Evolutionary conservation across 2,329 filamentous ascomycete genomes (phyloP).

Genomic region (Ceratocystis alfenasii): DNA sequence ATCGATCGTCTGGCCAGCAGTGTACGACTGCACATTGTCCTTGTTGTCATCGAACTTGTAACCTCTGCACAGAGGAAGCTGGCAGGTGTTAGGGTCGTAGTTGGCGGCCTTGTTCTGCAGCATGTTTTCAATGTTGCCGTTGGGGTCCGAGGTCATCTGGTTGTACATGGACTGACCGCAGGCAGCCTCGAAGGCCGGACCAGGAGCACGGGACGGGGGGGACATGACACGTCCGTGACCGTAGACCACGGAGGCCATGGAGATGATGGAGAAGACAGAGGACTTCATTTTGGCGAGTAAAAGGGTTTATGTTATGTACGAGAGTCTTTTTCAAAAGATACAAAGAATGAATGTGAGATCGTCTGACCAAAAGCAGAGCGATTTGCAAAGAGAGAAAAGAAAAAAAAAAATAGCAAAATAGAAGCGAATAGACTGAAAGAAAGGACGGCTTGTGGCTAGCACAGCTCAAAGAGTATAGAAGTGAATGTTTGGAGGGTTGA

Average conservation of each 20-base stretch:
- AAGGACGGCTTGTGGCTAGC: conserved; percentile 18
- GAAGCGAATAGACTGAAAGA: conserved; percentile 11
- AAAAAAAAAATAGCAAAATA: not conserved
- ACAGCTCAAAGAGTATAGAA: conserved; percentile 8
- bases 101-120: conserved; percentile 24
- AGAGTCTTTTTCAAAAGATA: not conserved
- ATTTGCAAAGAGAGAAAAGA: not conserved
- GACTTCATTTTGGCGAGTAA: conserved; percentile 19
- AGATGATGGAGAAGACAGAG: conserved; percentile 16
- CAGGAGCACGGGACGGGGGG: conserved; percentile 34
- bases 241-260: conserved; percentile 26
- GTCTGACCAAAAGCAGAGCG: conserved; percentile 15
- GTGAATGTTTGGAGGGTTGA: conserved; percentile 5
- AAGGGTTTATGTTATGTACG: not conserved
- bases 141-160: conserved; percentile 29
- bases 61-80: conserved; percentile 35
- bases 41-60: conserved; percentile 37
- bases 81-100: conserved; percentile 25
- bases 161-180: conserved; percentile 35
- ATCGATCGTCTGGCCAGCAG: conserved; percentile 34
- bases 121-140: conserved; percentile 32
- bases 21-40: conserved; percentile 34
- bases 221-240: conserved; percentile 36
- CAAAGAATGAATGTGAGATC: conserved; percentile 9
- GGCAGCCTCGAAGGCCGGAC: conserved; percentile 33